Base-by-base conservation (phyloP, 2,329 filamentous ascomycete genomes). In the Fusarium pseudograminearum region DNA sequence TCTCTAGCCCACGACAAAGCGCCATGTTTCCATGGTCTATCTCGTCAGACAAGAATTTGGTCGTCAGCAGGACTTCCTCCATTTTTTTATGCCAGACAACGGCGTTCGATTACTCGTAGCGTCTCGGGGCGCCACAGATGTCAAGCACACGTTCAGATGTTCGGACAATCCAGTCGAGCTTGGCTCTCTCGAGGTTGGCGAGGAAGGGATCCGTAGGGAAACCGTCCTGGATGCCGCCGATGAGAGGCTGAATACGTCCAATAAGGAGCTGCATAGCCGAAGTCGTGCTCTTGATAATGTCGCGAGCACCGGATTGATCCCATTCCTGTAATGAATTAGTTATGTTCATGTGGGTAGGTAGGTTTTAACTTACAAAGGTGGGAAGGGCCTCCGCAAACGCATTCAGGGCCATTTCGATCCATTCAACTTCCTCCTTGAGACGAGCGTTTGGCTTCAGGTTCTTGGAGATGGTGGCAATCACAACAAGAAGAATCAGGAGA, bases 401-500 rank as follows among this genome's bases (percentile, higher is more conserved):
- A 41, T 83, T 79, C n/a, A 91, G 79, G 40, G 89, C 84, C 72
- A 85, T 83, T 74, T 90, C 88, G 41, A 90, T 82, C 86, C 89
- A 89, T 24, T 80, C 81, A 55, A 90, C 79, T 76, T 88, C 88
- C 73, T 87, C 83, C 50, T 84, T 81, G 53, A 90, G 78, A 46
- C 83, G 80, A 14, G 82, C 80, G 41, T 84, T 85, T 7, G 83
- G 80, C 60, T 84, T 83, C 46, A 91, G 79, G 44, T 89, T 83
- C 72, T 87, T 84, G 36, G 87, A 87, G 57, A 91, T 84, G 10
- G 88, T 90, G 26, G 89, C 88, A 56, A 88, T 88, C 40, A 91
- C 86, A 2, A 89, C 90, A 47, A 91, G 82, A 22, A 90, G 81
- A 53, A 91, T 83, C 22, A 91, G 81, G 20, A 88, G 86, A 48